These are phyloP conservation scores for Gautieria morchelliformis DNA, from an alignment of 768 basidiomycete species.

Conservation along the genomic window DNA sequence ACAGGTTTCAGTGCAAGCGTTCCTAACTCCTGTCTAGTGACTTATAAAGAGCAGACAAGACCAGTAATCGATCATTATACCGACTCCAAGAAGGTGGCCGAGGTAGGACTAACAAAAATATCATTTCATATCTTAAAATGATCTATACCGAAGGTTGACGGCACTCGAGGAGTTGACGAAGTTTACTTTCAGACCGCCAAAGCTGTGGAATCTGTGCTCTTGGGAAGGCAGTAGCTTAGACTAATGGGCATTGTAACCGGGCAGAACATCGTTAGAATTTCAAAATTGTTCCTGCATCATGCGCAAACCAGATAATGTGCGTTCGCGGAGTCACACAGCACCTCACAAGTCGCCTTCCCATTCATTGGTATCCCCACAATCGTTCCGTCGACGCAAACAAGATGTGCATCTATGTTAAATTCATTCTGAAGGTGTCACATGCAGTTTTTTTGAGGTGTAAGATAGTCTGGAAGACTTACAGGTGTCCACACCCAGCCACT, in stretches of 20 bases:
- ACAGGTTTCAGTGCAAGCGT: neutral
- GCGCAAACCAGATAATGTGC: neutral
- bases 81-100: slow-evolving; percentile 57
- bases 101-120: slow-evolving; percentile 41
- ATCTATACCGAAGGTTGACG: slow-evolving; percentile 46
- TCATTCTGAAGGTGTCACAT: slow-evolving; percentile 35
- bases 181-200: slow-evolving; percentile 54
- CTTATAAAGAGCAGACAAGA: slow-evolving; percentile 82
- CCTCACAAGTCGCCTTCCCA: slow-evolving; percentile 46
- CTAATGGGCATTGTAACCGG: no score
- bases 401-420: slow-evolving; percentile 50
- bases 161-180: slow-evolving; percentile 55
- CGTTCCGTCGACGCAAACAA: slow-evolving; percentile 74
- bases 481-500: slow-evolving; percentile 84
- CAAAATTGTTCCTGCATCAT: neutral
- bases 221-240: slow-evolving; percentile 10
- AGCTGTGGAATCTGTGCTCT: slow-evolving; percentile 43
- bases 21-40: slow-evolving; percentile 34
- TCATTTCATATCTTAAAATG: neutral
- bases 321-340: slow-evolving; percentile 8
- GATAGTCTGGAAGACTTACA: slow-evolving; percentile 32
- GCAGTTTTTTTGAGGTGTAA: neutral
- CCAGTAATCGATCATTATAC: slow-evolving; percentile 86
- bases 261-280: neutral
- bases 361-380: slow-evolving; percentile 52